A percentile compares a stretch with the other conserved stretches of the same genome.
These are phyloP conservation scores for Butyriboletus loyo DNA, from an alignment of 768 basidiomycete genomes.

Conservation along the genomic window DNA sequence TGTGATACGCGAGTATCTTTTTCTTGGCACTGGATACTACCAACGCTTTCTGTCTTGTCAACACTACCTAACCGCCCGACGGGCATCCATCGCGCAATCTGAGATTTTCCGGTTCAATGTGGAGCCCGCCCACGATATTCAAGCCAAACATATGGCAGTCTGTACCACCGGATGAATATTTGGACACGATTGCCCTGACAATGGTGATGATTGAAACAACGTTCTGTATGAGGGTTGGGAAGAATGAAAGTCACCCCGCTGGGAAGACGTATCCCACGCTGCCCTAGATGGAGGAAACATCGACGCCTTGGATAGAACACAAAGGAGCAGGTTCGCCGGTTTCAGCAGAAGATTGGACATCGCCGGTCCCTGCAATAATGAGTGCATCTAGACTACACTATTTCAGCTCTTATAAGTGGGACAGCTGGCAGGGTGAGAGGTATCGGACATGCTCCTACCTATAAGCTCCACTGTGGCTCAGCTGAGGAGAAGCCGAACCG, in stretches of 20 bases:
- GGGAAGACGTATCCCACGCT: no score
- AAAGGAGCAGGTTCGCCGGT: no score
- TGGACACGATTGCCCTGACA: background rate
- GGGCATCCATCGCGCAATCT: constrained; percentile 74
- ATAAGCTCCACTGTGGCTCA: no score
- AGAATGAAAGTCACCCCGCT: background rate
- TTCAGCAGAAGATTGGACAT: no score
- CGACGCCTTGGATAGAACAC: no score
- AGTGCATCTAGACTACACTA: no score
- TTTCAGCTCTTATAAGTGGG: no score
- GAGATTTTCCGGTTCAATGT: constrained; percentile 91
- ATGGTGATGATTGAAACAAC: background rate
- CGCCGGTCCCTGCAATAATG: no score
- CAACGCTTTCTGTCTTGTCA: constrained; percentile 41
- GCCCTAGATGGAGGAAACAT: no score
- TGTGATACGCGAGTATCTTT: background rate
- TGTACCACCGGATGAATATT: background rate
- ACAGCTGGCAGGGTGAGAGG: no score
- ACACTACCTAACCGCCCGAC: constrained; percentile 58
- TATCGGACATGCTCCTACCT: no score
- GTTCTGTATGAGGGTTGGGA: background rate
- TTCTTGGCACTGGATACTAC: background rate
- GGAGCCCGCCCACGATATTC: constrained; percentile 82
- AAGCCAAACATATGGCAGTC: constrained; percentile 74
- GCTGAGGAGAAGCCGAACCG: no score